Percentiles rank a stretch among this genome's conserved stretches.
Evolutionary conservation across 23 red algal species (phyloP).

Genomic region (Gracilaria domingensis): DNA sequence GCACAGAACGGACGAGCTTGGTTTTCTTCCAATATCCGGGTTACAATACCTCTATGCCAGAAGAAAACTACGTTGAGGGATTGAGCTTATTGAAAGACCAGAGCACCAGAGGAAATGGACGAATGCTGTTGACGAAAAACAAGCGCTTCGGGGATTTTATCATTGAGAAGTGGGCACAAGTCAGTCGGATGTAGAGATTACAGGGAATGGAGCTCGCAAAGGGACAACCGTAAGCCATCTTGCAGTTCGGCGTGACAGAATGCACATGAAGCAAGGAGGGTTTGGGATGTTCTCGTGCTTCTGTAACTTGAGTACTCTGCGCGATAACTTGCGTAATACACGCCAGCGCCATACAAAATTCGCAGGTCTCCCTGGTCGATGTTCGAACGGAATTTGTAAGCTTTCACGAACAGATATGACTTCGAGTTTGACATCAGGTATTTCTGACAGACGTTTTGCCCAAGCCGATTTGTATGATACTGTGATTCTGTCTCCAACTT

Average conservation of each 20-base stretch:
- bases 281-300: slow-evolving; percentile 13
- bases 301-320: neutral
- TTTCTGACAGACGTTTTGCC: slow-evolving; percentile 8
- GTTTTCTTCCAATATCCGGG: slow-evolving; percentile 67
- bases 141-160: slow-evolving; percentile 58
- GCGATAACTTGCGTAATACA: slow-evolving; percentile 32
- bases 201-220: slow-evolving; percentile 2
- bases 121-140: neutral
- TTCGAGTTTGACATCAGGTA: slow-evolving; percentile 2
- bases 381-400: slow-evolving; percentile 18
- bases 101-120: neutral
- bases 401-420: slow-evolving; percentile 18
- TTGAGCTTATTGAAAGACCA: slow-evolving; percentile 56
- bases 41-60: slow-evolving; percentile 41
- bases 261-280: slow-evolving; percentile 35
- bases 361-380: neutral
- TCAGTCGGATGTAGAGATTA: slow-evolving; percentile 20
- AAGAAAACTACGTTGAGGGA: neutral
- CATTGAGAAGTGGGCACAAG: slow-evolving; percentile 56
- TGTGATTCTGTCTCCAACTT: slow-evolving; percentile 34
- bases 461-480: slow-evolving; percentile 12
- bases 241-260: slow-evolving; percentile 15
- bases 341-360: slow-evolving; percentile 46
- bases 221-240: slow-evolving; percentile 43
- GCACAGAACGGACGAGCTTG: slow-evolving; percentile 38